Evolutionary conservation across 1,284 basidiomycete species (phyloP).

Genomic region (Phylloboletellus chloephorus): DNA sequence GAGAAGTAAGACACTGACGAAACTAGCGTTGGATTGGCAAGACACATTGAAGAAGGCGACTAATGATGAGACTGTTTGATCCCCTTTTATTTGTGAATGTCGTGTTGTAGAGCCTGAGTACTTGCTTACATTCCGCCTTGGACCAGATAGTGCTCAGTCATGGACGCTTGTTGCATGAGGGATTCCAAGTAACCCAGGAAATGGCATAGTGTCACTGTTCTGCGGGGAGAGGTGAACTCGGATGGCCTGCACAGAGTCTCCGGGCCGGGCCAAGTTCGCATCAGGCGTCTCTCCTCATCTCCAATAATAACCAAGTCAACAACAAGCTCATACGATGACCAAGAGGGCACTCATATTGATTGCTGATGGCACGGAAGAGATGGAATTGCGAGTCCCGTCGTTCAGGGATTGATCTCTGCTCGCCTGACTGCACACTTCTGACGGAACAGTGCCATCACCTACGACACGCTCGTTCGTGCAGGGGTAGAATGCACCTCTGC

Average conservation of each 20-base stretch:
- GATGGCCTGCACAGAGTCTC: too few species aligned
- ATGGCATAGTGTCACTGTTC: too few species aligned
- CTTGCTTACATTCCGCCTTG: too few species aligned
- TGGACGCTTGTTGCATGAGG: too few species aligned
- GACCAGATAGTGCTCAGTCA: too few species aligned
- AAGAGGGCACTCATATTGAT: slow-evolving; percentile 63
- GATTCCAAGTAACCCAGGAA: too few species aligned
- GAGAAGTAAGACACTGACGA: slow-evolving; percentile 64
- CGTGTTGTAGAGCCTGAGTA: not conserved
- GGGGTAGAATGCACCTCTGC: slow-evolving; percentile 62
- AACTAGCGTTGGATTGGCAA: slow-evolving; percentile 74
- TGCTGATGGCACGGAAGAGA: slow-evolving; percentile 88
- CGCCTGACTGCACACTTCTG: not conserved
- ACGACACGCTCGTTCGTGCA: slow-evolving; percentile 75
- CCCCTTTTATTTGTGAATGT: not conserved
- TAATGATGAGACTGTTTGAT: slow-evolving; percentile 38
- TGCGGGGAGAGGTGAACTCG: too few species aligned
- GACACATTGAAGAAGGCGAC: slow-evolving; percentile 62
- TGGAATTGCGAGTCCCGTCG: slow-evolving; percentile 63
- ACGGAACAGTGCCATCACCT: slow-evolving; percentile 62
- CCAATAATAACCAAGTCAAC: too few species aligned
- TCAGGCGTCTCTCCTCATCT: too few species aligned
- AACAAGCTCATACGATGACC: slow-evolving; percentile 14
- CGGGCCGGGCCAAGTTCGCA: too few species aligned
- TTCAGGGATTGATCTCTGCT: not conserved